Evolutionary conservation across 495 filamentous ascomycete genomes (phyloP).

Genomic region (Aspergillus cristatus): DNA sequence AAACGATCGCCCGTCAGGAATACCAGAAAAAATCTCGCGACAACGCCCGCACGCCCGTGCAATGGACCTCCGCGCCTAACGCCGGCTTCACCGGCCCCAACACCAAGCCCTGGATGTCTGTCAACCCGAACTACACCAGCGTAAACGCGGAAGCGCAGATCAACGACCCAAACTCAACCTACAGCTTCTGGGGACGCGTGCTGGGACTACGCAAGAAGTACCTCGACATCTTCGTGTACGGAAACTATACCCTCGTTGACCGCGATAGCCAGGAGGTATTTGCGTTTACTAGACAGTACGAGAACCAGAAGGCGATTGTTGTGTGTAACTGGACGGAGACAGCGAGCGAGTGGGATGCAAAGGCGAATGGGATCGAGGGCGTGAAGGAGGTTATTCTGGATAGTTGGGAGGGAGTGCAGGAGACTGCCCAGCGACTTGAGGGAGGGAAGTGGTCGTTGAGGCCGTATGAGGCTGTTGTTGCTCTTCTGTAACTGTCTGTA

Average conservation of each 20-base stretch:
- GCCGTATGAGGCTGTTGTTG: conserved; percentile 32
- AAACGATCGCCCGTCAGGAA: conserved; percentile 25
- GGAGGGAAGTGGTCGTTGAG: conserved; percentile 24
- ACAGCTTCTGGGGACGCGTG: conserved; percentile 44
- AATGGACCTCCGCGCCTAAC: conserved; percentile 41
- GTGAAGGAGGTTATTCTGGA: conserved; percentile 33
- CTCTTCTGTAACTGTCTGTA: conserved; percentile 17
- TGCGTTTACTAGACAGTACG: conserved; percentile 35
- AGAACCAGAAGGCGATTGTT: conserved; percentile 37
- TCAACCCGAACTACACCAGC: conserved; percentile 41
- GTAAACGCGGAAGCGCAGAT: conserved; percentile 45
- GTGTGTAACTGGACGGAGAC: conserved; percentile 42
- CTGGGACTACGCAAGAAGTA: conserved; percentile 46
- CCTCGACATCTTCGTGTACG: conserved; percentile 52
- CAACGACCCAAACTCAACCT: conserved; percentile 34
- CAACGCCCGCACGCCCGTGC: conserved; percentile 47
- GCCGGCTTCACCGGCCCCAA: conserved; percentile 42
- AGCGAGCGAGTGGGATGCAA: conserved; percentile 31
- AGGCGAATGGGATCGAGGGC: conserved; percentile 19
- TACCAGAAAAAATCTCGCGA: conserved; percentile 46
- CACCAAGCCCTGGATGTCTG: conserved; percentile 54
- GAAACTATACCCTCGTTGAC: conserved; percentile 45
- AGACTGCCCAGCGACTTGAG: conserved; percentile 17
- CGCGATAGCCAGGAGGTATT: conserved; percentile 36
- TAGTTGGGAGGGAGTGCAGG: conserved; percentile 25